A percentile compares a stretch with the other conserved stretches of the same genome.
These are phyloP conservation scores for Elaeis oleifera DNA, from an alignment of 202 grass and related monocot species.

Conservation along the genomic window DNA sequence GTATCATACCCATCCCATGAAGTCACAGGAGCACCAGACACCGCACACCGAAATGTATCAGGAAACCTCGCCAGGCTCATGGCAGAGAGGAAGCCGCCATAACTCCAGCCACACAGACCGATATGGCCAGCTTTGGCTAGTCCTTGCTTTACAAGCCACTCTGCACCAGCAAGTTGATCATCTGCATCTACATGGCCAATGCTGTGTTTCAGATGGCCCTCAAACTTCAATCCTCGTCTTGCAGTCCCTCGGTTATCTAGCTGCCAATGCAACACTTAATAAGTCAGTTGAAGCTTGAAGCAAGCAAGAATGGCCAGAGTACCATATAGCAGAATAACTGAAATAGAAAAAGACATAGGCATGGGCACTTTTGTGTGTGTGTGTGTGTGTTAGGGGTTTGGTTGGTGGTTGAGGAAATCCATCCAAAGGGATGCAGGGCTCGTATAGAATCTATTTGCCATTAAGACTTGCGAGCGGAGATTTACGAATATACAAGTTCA, in stretches of 20 bases:
- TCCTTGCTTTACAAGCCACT: slow-evolving; percentile 82
- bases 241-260: slow-evolving; percentile 90
- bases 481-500: too few relatives aligned
- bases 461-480: too few relatives aligned
- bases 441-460: too few relatives aligned
- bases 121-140: slow-evolving; percentile 77
- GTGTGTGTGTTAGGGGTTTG: too few relatives aligned
- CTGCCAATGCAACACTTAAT: slow-evolving; percentile 34
- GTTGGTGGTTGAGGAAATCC: too few relatives aligned
- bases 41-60: slow-evolving; percentile 59
- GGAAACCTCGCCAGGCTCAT: slow-evolving; percentile 83
- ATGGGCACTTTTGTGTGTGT: too few relatives aligned
- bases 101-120: slow-evolving; percentile 94
- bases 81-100: slow-evolving; percentile 88
- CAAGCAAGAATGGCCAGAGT: too few relatives aligned
- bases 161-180: slow-evolving; percentile 73
- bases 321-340: too few relatives aligned
- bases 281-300: slow-evolving; percentile 1
- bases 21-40: slow-evolving; percentile 86
- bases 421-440: too few relatives aligned
- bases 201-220: slow-evolving; percentile 78
- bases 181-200: slow-evolving; percentile 75
- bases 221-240: slow-evolving; percentile 79
- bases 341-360: too few relatives aligned
- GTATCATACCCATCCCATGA: slow-evolving; percentile 96